These are phyloP conservation scores for Suillus placidus DNA, from an alignment of 768 basidiomycete genomes.

Conservation along the genomic window DNA sequence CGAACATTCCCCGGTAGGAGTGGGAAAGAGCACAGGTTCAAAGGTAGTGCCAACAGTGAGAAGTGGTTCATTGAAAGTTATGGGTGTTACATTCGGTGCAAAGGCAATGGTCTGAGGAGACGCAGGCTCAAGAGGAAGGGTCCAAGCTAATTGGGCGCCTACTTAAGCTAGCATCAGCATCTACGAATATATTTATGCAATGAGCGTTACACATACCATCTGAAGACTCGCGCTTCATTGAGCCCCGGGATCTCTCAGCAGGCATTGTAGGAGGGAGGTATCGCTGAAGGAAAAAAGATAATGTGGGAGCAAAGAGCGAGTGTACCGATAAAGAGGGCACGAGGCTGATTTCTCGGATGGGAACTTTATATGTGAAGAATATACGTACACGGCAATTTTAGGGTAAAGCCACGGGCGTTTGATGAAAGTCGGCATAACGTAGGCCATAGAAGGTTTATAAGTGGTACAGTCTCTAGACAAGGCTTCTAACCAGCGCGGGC, in stretches of 20 bases:
- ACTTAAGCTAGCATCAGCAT: conserved; percentile 18
- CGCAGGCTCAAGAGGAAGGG: conserved; percentile 43
- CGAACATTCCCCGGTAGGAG: conserved; percentile 35
- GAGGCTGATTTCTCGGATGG: conserved; percentile 21
- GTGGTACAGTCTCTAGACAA: conserved; percentile 17
- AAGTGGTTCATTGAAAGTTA: conserved; percentile 55
- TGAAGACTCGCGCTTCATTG: conserved; percentile 34
- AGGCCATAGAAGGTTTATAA: conserved; percentile 34
- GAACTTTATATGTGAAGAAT: conserved; percentile 34
- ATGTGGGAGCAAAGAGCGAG: conserved; percentile 20
- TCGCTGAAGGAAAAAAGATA: conserved; percentile 22
- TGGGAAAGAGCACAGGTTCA: conserved; percentile 63
- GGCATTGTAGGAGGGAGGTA: conserved; percentile 44
- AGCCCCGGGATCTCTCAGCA: conserved; percentile 45
- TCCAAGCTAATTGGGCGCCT: conserved; percentile 52
- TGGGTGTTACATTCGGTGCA: conserved; percentile 59
- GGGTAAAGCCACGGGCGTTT: conserved; percentile 35
- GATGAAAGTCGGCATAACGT: conserved; percentile 30
- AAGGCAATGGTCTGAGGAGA: conserved; percentile 51
- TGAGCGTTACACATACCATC: conserved; percentile 38
- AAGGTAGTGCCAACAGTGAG: conserved; percentile 38
- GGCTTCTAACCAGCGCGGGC: not conserved
- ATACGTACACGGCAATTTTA: conserved; percentile 40
- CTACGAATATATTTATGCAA: conserved; percentile 8
- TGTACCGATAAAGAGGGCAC: conserved; percentile 26